Evolutionary conservation across 2,329 filamentous ascomycete species (phyloP).

Genomic region (Xylaria multiplex): DNA sequence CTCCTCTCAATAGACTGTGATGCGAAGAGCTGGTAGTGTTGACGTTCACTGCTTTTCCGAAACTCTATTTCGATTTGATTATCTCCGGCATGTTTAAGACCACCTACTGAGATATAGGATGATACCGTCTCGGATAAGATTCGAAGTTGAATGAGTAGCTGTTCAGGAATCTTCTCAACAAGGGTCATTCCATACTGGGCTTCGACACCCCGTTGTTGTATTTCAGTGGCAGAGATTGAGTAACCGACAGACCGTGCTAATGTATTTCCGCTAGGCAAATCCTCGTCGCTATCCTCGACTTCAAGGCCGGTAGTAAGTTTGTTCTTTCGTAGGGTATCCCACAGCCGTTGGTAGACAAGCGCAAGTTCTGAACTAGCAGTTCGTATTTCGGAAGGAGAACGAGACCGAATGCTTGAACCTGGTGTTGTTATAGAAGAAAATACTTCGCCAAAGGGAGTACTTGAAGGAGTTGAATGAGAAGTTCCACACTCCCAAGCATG

Average conservation of each 20-base stretch:
- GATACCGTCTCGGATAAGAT: slow-evolving; percentile 88
- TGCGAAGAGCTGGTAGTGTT: slow-evolving; percentile 80
- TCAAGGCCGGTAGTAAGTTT: slow-evolving; percentile 51
- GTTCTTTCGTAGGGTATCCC: slow-evolving; percentile 68
- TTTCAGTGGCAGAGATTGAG: slow-evolving; percentile 89
- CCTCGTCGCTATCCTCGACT: slow-evolving; percentile 53
- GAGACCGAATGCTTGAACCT: slow-evolving; percentile 50
- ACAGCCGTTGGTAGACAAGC: slow-evolving; percentile 68
- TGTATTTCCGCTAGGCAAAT: slow-evolving; percentile 66
- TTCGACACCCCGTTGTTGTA: slow-evolving; percentile 87
- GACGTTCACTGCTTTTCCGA: slow-evolving; percentile 72
- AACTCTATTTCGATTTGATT: slow-evolving; percentile 75
- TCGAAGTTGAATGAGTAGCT: slow-evolving; percentile 85
- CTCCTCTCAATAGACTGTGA: slow-evolving; percentile 61
- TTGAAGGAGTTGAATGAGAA: slow-evolving; percentile 49
- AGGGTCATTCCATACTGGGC: slow-evolving; percentile 78
- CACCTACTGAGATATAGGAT: slow-evolving; percentile 83
- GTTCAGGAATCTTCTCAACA: slow-evolving; percentile 84
- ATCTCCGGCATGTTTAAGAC: slow-evolving; percentile 68
- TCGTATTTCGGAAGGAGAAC: slow-evolving; percentile 50
- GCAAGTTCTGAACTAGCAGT: slow-evolving; percentile 63
- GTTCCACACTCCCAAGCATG: slow-evolving; percentile 56
- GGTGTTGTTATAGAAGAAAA: slow-evolving; percentile 54
- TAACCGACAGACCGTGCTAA: slow-evolving; percentile 77
- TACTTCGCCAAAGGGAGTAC: slow-evolving; percentile 56